phyloP scores from a whole-genome alignment of 2,329 filamentous ascomycete species.

The Paecilomyces variotii region DNA sequence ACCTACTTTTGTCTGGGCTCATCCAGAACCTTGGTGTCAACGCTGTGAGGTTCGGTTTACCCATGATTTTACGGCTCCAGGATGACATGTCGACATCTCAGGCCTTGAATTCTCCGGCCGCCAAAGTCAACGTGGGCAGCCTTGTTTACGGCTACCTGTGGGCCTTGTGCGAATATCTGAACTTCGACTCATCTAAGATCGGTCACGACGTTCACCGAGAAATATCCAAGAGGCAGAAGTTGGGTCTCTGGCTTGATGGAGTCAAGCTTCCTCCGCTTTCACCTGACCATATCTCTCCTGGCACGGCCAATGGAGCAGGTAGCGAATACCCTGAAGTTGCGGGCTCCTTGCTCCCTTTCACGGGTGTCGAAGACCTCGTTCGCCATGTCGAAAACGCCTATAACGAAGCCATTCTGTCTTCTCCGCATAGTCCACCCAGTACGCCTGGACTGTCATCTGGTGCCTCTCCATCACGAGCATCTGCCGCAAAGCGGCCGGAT shows the following conservation, averaged over 20 bases:
- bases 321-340: constrained; percentile 41
- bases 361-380: constrained; percentile 63
- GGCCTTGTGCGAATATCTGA: constrained; percentile 67
- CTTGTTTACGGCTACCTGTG: constrained; percentile 86
- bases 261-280: constrained; percentile 62
- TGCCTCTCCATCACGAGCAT: constrained; percentile 50
- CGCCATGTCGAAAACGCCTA: constrained; percentile 68
- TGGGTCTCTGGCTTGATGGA: constrained; percentile 70
- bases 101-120: constrained; percentile 39
- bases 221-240: constrained; percentile 63
- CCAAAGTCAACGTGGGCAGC: constrained; percentile 73
- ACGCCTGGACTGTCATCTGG: constrained; percentile 61
- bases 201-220: constrained; percentile 68
- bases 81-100: constrained; percentile 56
- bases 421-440: constrained; percentile 59
- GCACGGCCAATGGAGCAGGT: constrained; percentile 30
- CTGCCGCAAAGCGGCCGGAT: constrained; percentile 23
- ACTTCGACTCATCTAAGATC: constrained; percentile 61
- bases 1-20: constrained; percentile 68
- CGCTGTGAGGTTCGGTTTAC: constrained; percentile 66
- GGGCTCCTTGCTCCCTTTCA: constrained; percentile 56
- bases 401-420: constrained; percentile 51
- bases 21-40: constrained; percentile 74
- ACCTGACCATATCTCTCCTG: constrained; percentile 53
- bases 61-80: constrained; percentile 83